Evolutionary conservation across 2,329 filamentous ascomycete species (phyloP).

Genomic region (Byssoonygena ceratinophila): DNA sequence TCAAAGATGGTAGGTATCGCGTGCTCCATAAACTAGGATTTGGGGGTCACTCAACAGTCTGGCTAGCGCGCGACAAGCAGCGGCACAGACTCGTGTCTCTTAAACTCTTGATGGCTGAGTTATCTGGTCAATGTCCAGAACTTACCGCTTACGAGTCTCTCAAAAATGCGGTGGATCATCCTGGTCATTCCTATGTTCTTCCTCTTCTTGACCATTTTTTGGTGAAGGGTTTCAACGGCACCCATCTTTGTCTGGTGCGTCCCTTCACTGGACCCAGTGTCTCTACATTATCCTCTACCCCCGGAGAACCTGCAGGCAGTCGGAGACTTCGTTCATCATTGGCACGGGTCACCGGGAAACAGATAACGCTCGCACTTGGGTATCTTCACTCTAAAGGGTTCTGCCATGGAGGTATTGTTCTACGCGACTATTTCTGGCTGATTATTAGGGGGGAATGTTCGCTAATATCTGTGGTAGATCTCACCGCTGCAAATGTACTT

Average conservation of each 20-base stretch:
- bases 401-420: slow-evolving; percentile 13
- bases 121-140: background rate
- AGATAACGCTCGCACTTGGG: slow-evolving; percentile 2
- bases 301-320: background rate
- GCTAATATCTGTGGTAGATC: background rate
- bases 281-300: slow-evolving; percentile 1
- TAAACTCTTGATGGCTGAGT: background rate
- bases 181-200: slow-evolving; percentile 24
- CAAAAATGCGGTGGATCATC: background rate
- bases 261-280: slow-evolving; percentile 10
- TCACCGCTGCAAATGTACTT: slow-evolving; percentile 7
- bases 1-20: slow-evolving; percentile 27
- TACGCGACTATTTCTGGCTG: background rate
- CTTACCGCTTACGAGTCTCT: background rate
- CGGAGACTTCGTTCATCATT: background rate
- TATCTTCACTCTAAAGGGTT: slow-evolving; percentile 9
- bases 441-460: background rate
- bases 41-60: slow-evolving; percentile 31
- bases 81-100: slow-evolving; percentile 4
- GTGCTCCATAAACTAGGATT: slow-evolving; percentile 32
- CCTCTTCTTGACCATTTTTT: slow-evolving; percentile 31
- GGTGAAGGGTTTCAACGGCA: slow-evolving; percentile 36
- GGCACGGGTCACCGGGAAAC: slow-evolving; percentile 1
- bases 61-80: slow-evolving; percentile 26
- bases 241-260: slow-evolving; percentile 33